phyloP scores from a whole-genome alignment of 768 basidiomycete species.

The Leccinum incarnatum region DNA sequence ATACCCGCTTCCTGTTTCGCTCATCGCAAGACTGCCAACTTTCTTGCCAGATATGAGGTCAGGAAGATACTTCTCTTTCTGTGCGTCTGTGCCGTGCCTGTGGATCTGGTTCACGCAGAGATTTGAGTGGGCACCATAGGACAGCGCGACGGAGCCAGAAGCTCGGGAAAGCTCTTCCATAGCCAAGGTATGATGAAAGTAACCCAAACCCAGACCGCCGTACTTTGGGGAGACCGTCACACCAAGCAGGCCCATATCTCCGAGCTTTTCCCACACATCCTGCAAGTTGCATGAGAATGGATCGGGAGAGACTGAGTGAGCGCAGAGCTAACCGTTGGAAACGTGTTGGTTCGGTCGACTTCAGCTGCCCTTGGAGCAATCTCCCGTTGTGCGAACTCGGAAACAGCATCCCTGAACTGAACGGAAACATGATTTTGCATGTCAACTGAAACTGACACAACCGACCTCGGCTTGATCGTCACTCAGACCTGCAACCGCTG shows the following conservation, averaged over 20 bases:
- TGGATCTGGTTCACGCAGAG: slow-evolving; percentile 85
- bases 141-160: slow-evolving; percentile 89
- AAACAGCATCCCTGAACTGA: slow-evolving; percentile 80
- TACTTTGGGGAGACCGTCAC: slow-evolving; percentile 79
- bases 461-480: slow-evolving; percentile 78
- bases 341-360: slow-evolving; percentile 82
- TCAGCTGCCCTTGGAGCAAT: slow-evolving; percentile 83
- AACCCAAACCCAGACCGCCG: slow-evolving; percentile 81
- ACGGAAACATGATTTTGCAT: neutral
- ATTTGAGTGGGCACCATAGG: slow-evolving; percentile 91
- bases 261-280: slow-evolving; percentile 88
- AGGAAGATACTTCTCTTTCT: slow-evolving; percentile 80
- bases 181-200: slow-evolving; percentile 83
- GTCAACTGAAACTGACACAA: neutral
- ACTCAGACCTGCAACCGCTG: slow-evolving; percentile 70
- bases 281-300: slow-evolving; percentile 31
- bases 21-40: slow-evolving; percentile 93
- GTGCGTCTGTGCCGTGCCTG: slow-evolving; percentile 76
- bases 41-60: slow-evolving; percentile 77
- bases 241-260: slow-evolving; percentile 90
- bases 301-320: neutral
- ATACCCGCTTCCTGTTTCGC: slow-evolving; percentile 79
- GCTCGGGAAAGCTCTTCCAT: slow-evolving; percentile 94
- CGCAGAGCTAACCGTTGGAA: slow-evolving; percentile 56
- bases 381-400: slow-evolving; percentile 78